Evolutionary conservation across 495 filamentous ascomycete species (phyloP).

Genomic region (Tuber melanosporum): DNA sequence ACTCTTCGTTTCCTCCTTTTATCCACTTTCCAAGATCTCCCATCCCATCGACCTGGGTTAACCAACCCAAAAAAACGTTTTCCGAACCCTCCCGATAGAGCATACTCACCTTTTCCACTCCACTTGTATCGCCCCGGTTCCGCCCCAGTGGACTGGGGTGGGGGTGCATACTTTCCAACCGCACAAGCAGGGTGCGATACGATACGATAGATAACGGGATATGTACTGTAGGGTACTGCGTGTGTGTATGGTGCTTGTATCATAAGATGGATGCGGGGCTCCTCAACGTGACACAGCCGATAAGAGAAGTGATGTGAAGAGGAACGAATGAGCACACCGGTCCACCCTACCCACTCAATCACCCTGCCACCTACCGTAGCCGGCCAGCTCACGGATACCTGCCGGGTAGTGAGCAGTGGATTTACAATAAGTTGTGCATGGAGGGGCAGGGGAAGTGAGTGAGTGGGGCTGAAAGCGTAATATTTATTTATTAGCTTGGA

Average conservation of each 20-base stretch:
- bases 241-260: background rate
- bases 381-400: background rate
- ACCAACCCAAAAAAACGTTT: background rate
- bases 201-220: background rate
- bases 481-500: background rate
- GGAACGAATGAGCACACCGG: background rate
- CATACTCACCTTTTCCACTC: background rate
- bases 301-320: background rate
- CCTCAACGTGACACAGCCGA: background rate
- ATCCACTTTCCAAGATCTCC: background rate
- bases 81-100: background rate
- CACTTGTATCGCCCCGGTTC: background rate
- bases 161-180: background rate
- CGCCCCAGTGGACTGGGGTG: background rate
- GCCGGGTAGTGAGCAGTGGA: background rate
- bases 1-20: background rate
- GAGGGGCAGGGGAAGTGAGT: background rate
- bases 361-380: background rate
- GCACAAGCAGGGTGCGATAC: background rate
- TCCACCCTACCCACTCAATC: background rate
- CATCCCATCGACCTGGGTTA: background rate
- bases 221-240: background rate
- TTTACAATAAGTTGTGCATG: conserved; percentile 1
- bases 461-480: background rate
- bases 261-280: background rate